Evolutionary conservation across 345 rosid genomes (phyloP), one percentile per base, ranked within the genome.

Genomic region (Zanthoxylum bungeanum): DNA sequence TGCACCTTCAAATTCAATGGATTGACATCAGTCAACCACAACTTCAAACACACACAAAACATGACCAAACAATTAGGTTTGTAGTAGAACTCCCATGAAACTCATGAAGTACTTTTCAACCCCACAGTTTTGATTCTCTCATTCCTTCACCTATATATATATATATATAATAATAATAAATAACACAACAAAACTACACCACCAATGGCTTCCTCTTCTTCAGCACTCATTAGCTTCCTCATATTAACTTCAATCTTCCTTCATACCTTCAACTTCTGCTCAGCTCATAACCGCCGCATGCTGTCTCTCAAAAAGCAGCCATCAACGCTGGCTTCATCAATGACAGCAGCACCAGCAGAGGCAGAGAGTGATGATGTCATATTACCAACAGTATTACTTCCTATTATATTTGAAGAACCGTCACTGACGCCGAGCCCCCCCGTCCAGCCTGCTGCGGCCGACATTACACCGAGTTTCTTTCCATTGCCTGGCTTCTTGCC

Each of bases 401-500:
- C 60, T 16, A 12, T 55, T 25, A 27, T 6, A 25, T 27, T 28
- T 12, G 19, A 55, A 12, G 60, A 55, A 16, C 60, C 60, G 7
- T 1, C 14, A 27, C 1, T 12, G 60, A 55, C 17, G 16, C 9
- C 34, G 8, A 55, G 19, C 34, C 60, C 60, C 8, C 3, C 4
- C 7, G 33, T 11, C 33, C 57, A 31, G 19, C 19, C 4, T 33
- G 33, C 7, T 8, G 34, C 31, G 34, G 60, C 34, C 60, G 12
- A 55, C 60, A 11, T 55, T 25, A 55, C n/a, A 25, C 34, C 60
- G 3, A 55, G 60, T 27, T 55, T 27, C 27, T 46, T 64, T 14
- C 68, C 68, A 46, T 44, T 64, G 27, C 68, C 53, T 64, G 68
- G n/a, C n/a, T n/a, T n/a, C 51, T 64, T 64, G 55, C 68, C 68